Conservation (phyloP, 192 early-diverging fungal genomes). For the Diversispora epigaea region DNA sequence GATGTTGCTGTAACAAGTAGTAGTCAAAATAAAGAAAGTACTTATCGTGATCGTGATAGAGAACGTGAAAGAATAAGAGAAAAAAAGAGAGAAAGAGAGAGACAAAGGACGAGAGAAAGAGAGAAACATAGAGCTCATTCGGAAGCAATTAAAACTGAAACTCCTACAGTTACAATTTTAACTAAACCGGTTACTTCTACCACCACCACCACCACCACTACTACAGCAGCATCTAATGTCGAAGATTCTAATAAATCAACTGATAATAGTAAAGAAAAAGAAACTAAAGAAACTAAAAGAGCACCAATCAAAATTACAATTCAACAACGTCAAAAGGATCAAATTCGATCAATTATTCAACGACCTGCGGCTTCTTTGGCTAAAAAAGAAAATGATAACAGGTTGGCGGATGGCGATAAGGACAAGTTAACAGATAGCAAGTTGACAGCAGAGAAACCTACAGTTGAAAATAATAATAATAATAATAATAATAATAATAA, state of each 20-base stretch:
- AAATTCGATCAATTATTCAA: slow-evolving; percentile 32
- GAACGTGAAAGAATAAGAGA: not conserved
- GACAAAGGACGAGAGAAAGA: not conserved
- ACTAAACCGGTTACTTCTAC: not conserved
- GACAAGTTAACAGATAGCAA: no score
- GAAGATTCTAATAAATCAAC: not conserved
- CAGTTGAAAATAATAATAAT: no score
- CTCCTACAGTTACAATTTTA: not conserved
- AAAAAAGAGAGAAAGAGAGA: not conserved
- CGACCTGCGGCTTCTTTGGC: not conserved
- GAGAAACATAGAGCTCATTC: slow-evolving; percentile 1
- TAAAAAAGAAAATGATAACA: no score
- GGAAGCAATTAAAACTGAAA: not conserved
- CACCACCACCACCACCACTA: not conserved
- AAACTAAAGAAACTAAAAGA: not conserved
- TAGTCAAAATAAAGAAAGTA: not conserved
- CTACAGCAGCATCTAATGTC: not conserved
- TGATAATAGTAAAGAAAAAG: not conserved
- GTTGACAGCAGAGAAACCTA: no score
- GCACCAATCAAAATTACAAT: slow-evolving; percentile 25
- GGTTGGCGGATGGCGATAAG: no score
- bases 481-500: not conserved
- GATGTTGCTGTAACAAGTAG: not conserved
- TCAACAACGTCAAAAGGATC: slow-evolving; percentile 33
- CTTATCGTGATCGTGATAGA: slow-evolving; percentile 16